These are phyloP conservation scores for Rhodamnia argentea DNA, from an alignment of 345 rosid genomes.

Conservation along the genomic window DNA sequence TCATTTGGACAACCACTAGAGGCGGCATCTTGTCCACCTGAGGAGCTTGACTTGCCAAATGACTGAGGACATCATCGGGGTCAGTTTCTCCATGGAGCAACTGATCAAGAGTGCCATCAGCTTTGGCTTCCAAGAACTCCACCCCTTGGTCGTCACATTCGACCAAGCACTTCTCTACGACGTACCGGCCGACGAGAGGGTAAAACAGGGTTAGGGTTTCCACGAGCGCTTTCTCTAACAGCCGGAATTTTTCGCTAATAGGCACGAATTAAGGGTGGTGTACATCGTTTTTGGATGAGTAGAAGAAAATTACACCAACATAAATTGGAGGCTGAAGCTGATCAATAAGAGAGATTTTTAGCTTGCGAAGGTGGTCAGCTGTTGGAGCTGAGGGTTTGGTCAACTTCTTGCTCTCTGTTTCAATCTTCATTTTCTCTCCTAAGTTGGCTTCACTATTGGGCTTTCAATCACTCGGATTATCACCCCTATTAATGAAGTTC, in stretches of 20 bases:
- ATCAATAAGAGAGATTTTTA: conserved; percentile 26
- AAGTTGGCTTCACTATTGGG: not conserved
- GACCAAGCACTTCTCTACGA: not conserved
- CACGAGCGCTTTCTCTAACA: conserved; percentile 20
- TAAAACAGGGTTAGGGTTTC: conserved; percentile 10
- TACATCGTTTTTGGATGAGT: not conserved
- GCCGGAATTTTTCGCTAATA: conserved; percentile 1
- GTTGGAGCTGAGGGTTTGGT: conserved; percentile 38
- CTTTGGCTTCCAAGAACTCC: conserved; percentile 9
- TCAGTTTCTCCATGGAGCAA: not conserved
- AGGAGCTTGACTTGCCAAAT: not conserved
- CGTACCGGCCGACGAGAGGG: conserved; percentile 13
- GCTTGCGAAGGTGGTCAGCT: conserved; percentile 18
- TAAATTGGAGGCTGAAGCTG: conserved; percentile 32
- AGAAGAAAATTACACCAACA: too few species aligned
- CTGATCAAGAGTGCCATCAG: not conserved
- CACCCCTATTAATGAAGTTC: not conserved
- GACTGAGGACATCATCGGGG: not conserved
- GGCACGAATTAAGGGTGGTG: not conserved
- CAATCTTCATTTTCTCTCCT: conserved; percentile 7
- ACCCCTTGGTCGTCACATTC: conserved; percentile 19
- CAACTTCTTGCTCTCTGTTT: conserved; percentile 18
- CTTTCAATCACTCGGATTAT: not conserved
- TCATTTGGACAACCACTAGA: conserved; percentile 6
- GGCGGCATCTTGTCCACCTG: not conserved